These are phyloP conservation scores for Calcarisporium arbuscula DNA, from an alignment of 2,329 filamentous ascomycete species.

Conservation along the genomic window DNA sequence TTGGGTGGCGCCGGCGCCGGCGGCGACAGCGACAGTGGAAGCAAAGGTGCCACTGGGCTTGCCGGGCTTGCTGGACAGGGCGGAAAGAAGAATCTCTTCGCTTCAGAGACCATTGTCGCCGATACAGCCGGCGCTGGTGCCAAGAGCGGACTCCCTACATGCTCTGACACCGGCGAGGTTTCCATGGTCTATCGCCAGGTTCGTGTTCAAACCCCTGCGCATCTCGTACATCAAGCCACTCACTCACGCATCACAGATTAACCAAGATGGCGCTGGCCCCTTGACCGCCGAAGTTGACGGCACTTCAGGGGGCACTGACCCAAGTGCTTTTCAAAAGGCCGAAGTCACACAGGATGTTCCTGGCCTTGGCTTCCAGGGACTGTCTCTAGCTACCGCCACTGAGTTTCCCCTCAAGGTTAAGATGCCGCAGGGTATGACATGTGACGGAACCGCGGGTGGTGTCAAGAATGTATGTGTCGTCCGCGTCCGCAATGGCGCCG, in stretches of 20 bases:
- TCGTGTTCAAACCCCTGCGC: too few relatives aligned
- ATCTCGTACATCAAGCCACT: background rate
- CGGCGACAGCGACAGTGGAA: constrained; percentile 18
- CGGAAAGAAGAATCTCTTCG: constrained; percentile 30
- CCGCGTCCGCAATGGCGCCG: constrained; percentile 54
- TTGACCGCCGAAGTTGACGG: constrained; percentile 54
- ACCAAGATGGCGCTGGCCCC: constrained; percentile 64
- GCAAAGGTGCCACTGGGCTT: too few relatives aligned
- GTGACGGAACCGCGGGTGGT: constrained; percentile 51
- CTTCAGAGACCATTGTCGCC: constrained; percentile 46
- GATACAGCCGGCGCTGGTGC: constrained; percentile 49
- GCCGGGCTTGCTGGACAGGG: background rate
- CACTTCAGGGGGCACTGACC: constrained; percentile 57
- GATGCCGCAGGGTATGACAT: constrained; percentile 64
- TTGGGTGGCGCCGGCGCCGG: constrained; percentile 10
- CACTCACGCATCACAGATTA: constrained; percentile 44
- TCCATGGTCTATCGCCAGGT: constrained; percentile 55
- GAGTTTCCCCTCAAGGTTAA: constrained; percentile 60
- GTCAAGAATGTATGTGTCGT: constrained; percentile 59
- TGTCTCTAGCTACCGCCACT: constrained; percentile 52
- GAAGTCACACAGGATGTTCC: constrained; percentile 56
- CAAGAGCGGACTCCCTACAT: constrained; percentile 50
- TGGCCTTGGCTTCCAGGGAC: constrained; percentile 47
- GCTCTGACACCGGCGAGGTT: constrained; percentile 52
- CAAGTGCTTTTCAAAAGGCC: constrained; percentile 53